Evolutionary conservation across 345 rosid genomes (phyloP).

Genomic region (Eutrema japonicum): DNA sequence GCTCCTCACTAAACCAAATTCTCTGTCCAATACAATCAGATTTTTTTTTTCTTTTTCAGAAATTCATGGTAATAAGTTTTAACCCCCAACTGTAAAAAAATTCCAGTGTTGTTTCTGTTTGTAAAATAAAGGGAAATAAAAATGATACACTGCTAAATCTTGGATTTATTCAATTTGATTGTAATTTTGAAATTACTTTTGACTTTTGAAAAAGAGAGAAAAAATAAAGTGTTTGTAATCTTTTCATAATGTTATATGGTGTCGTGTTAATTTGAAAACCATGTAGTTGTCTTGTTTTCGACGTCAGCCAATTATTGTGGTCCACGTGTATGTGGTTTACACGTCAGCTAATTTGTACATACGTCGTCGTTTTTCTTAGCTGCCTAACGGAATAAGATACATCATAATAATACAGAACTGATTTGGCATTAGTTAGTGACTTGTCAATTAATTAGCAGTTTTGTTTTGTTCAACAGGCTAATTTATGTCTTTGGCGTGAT

Average conservation of each 20-base stretch:
- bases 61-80: background rate
- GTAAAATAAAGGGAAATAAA: background rate
- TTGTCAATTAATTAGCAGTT: background rate
- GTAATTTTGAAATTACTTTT: background rate
- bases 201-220: no score
- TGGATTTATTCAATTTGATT: no score
- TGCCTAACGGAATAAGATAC: constrained; percentile 15
- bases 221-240: no score
- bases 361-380: constrained; percentile 26
- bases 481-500: constrained; percentile 39
- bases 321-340: constrained; percentile 25
- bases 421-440: constrained; percentile 29
- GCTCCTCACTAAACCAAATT: constrained; percentile 60
- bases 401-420: background rate
- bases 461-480: constrained; percentile 29
- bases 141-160: background rate
- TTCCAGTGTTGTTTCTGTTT: background rate
- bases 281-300: background rate
- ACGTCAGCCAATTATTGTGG: constrained; percentile 17
- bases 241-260: no score
- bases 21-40: background rate
- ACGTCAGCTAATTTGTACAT: constrained; percentile 29
- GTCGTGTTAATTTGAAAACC: no score
- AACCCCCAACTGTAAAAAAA: background rate
- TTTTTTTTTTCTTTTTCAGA: background rate